Percentiles rank a stretch among this genome's conserved stretches.
These are phyloP conservation scores for Capsicum pubescens DNA, from an alignment of 257 asterid genomes.

Conservation along the genomic window DNA sequence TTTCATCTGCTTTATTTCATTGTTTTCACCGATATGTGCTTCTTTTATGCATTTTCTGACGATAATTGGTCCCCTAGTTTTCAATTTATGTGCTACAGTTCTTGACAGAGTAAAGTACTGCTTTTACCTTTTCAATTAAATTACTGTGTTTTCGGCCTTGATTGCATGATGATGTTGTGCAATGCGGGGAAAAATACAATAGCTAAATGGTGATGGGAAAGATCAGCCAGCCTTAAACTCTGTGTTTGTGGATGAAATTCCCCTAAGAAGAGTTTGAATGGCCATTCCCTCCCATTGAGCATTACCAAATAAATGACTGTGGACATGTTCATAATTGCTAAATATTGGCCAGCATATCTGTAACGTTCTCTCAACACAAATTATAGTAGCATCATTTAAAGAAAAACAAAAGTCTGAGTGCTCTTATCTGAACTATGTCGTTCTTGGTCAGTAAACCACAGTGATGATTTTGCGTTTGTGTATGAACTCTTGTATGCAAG, in stretches of 20 bases:
- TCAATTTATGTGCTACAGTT: neutral
- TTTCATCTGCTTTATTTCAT: neutral
- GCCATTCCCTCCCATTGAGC: neutral
- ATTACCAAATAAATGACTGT: neutral
- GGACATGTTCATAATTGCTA: conserved; percentile 5
- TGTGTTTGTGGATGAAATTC: neutral
- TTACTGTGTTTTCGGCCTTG: neutral
- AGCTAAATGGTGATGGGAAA: neutral
- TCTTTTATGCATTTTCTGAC: neutral
- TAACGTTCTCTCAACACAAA: neutral
- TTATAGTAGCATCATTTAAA: conserved; percentile 16
- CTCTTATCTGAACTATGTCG: neutral
- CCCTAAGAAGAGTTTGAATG: neutral
- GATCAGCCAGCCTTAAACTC: neutral
- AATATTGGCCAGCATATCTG: neutral
- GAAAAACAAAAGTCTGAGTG: neutral
- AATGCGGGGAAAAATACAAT: neutral
- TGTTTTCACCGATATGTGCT: neutral
- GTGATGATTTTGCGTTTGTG: neutral
- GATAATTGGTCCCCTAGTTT: neutral
- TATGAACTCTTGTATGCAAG: neutral
- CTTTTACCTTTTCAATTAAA: neutral
- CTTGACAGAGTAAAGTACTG: neutral
- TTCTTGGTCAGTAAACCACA: neutral
- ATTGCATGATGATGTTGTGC: conserved; percentile 22